Base-by-base conservation (phyloP, 2,329 filamentous ascomycete genomes). In the Paramyrothecium sp. region DNA sequence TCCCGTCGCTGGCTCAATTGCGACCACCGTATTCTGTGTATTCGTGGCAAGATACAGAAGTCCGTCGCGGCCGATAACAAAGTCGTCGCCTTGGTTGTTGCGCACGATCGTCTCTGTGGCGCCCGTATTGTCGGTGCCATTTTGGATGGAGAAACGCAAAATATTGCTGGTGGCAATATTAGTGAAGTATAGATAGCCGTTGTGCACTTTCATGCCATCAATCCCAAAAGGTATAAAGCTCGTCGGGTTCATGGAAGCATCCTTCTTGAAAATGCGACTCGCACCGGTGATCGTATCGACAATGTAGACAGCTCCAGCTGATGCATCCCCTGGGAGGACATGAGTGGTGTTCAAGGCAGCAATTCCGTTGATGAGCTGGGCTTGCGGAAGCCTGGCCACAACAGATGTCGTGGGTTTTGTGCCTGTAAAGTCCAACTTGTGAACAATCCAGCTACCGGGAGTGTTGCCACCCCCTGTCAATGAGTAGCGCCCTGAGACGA, bases 151-250 rank as follows among this genome's bases (percentile, higher is more conserved):
- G n/a, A 44, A 44, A 44, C 38, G 38, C n/a, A 44, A 19, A 44
- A 44, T 44, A 12, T 44, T 44, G 13, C 38, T 19, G 13, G 38
- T 44, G 7, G 13, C n/a, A 44, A 44, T 44, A 47, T 61, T 63
- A 26, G 60, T 65, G 26, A 65, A 58, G 57, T 67, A 67, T 16
- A 67, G 33, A 53, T 63, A 63, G 2, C 55, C 58, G 5, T 49
- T 26, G 23, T 54, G 26, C 21, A 60, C 51, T 23, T 61, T 54
- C 49, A 67, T 49, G 16, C 64, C 63, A 26, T 67, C 64, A 53
- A 64, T 56, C 3, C 63, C 65, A 7, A 65, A 48, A 26, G 60
- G 56, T 44, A 64, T 33, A 41, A 51, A 49, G 19, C 19, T 13
- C 5, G 47, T 20, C 8, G 47, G 19, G 7, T 49, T 23, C 19